These are phyloP conservation scores for Aspergillus diversus DNA, from an alignment of 495 filamentous ascomycete genomes.

Conservation along the genomic window DNA sequence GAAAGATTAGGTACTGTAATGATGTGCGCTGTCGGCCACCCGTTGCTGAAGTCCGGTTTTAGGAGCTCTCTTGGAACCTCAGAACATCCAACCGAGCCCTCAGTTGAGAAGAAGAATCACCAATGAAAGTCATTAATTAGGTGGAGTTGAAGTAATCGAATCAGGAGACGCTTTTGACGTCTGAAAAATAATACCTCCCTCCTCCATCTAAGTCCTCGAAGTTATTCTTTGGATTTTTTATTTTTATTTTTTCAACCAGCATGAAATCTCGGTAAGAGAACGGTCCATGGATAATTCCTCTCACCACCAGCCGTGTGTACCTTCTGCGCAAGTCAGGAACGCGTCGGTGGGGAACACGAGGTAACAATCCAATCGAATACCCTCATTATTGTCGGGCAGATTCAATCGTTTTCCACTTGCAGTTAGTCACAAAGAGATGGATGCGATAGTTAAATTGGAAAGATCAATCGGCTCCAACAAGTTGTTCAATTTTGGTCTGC, in stretches of 20 bases:
- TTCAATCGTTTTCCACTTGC: constrained; percentile 22
- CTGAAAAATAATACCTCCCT: not conserved
- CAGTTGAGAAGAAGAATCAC: not conserved
- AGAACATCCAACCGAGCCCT: constrained; percentile 18
- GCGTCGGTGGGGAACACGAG: constrained; percentile 33
- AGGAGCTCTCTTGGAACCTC: not conserved
- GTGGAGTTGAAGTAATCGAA: not conserved
- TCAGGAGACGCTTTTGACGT: not conserved
- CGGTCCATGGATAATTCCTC: not conserved
- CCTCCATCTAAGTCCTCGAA: not conserved
- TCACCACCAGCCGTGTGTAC: not conserved
- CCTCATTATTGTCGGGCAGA: constrained; percentile 22
- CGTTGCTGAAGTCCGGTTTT: not conserved
- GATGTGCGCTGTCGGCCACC: constrained; percentile 1
- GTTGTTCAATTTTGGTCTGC: no score
- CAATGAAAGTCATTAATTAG: not conserved
- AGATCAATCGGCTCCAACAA: no score
- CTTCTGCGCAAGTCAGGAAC: constrained; percentile 37
- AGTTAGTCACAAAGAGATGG: constrained; percentile 10
- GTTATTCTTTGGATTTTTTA: not conserved
- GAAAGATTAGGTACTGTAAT: constrained; percentile 15
- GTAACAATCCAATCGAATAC: constrained; percentile 23
- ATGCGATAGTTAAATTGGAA: no score
- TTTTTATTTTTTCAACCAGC: not conserved
- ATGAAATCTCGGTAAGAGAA: not conserved